Base-by-base conservation (phyloP, 345 rosid species). In the Citrus trifoliata region DNA sequence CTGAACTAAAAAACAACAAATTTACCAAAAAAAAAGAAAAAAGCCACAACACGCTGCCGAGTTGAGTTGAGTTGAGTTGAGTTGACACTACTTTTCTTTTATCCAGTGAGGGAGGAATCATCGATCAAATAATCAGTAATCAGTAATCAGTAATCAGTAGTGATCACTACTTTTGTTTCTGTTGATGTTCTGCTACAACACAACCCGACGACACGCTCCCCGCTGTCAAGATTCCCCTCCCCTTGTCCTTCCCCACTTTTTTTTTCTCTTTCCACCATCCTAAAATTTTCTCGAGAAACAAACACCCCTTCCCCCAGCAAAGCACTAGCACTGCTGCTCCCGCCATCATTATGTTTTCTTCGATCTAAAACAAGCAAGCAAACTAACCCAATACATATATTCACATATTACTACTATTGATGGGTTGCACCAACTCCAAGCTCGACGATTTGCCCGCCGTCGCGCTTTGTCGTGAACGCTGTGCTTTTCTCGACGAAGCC, bases 361-460 rank as follows among this genome's bases (percentile, higher is more conserved):
- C 25, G 74, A 37, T 78, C 73, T 77, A 35, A 53, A 18, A 19
- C 40, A 37, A 37, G 40, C 22, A 4, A 53, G 19, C 58, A 53
- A 53, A 19, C 22, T 4, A 5, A 53, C 22, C 58, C 58, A 18
- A 53, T 53, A 18, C 21, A 18, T 5, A 53, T 18, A 18, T 16
- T 16, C 58, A 5, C 58, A 4, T 53, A 53, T 18, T 18, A 18
- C 55, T 67, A 32, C 70, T 71, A 48, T 82, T 30, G 77, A 90
- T 90, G 99, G 99, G 99, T 60, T 97, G 99, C 76, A 71, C 96
- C 37, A 83, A 83, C 74, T 97, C 99, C 1, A 97, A 93, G 89
- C 86, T 91, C 25, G 98, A 97, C 78, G 99, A 97, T 85, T 95
- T 92, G 6, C 98, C 97, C 58, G 99, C 98, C 67, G 98, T 97